A percentile compares a stretch with the other conserved stretches of the same genome.
Conservation (phyloP, 2,329 filamentous ascomycete genomes). For the Penicillium brevicompactum region DNA sequence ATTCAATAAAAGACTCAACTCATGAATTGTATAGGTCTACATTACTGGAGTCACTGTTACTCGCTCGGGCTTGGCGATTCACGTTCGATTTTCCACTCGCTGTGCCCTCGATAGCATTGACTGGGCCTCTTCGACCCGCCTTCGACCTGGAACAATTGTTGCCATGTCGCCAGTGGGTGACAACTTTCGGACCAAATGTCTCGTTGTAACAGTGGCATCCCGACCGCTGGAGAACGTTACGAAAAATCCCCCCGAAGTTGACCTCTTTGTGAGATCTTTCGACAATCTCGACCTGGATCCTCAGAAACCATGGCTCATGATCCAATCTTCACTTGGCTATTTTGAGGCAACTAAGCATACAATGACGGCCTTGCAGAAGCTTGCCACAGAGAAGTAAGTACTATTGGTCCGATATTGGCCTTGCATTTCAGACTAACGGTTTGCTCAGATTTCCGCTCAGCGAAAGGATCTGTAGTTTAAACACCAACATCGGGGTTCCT, state of each 20-base stretch:
- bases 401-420: not conserved
- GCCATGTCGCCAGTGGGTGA: slow-evolving; percentile 58
- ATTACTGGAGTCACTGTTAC: not conserved
- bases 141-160: slow-evolving; percentile 53
- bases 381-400: slow-evolving; percentile 54
- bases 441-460: slow-evolving; percentile 46
- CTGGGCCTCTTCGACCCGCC: no score
- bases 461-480: slow-evolving; percentile 45
- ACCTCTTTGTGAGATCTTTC: slow-evolving; percentile 69
- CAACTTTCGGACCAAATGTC: slow-evolving; percentile 65
- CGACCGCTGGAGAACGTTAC: slow-evolving; percentile 65
- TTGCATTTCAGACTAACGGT: slow-evolving; percentile 5
- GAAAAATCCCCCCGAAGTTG: slow-evolving; percentile 69
- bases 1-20: not conserved
- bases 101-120: no score
- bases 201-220: slow-evolving; percentile 69
- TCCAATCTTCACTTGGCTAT: slow-evolving; percentile 73
- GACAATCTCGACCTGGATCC: slow-evolving; percentile 70
- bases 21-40: not conserved
- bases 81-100: not conserved
- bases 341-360: slow-evolving; percentile 77
- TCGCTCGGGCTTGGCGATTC: not conserved
- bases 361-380: slow-evolving; percentile 70
- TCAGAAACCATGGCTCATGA: slow-evolving; percentile 70
- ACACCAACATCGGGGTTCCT: slow-evolving; percentile 50